Evolutionary conservation across 371 early-diverging fungal species (phyloP), one percentile per base, ranked within the genome.

Genomic region (Mortierella sp.): DNA sequence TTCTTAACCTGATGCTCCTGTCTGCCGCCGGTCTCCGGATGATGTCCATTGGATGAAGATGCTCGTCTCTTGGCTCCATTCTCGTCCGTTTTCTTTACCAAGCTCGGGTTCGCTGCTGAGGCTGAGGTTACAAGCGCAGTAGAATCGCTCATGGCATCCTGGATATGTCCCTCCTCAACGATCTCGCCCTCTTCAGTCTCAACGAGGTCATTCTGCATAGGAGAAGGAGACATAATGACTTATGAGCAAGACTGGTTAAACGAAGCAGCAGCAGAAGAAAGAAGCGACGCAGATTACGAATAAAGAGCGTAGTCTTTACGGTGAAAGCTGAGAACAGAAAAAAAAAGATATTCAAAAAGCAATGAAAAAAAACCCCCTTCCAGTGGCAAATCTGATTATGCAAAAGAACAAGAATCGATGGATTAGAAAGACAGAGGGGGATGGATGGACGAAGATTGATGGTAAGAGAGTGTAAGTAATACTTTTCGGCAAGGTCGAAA

Each of bases 131-230:
- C 37, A 14, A n/a, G n/a, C n/a, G 42, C 15, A 4, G 14, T 27
- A 2, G n/a, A 3, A 2, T 14, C 24, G 37, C 19, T 52, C 32
- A 32, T 52, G 48, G 15, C 27, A 21, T 27, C 48, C 24, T 54
- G 60, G 21, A 11, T 34, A 21, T 39, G 55, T 15, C 56, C 64
- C 30, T 58, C 63, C 52, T 79, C 79, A 62, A 76, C 68, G 50
- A 78, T 78, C 55, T 78, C 80, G 57, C 79, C 80, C 31, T 80
- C 80, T 56, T 78, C 79, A 49, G 71, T 56, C 60, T 80, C 80
- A 56, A 73, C 44, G 64, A 72, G 64, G 44, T 72, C 80, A 59
- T 72, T 65, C 65, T 79, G 73, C 70, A 67, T 50, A 64, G 68
- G 63, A 59, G 72, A 63, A 58, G 68, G 67, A 63, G 70, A 64